phyloP scores from a whole-genome alignment of 2,329 filamentous ascomycete species.

The Boeremia exigua region DNA sequence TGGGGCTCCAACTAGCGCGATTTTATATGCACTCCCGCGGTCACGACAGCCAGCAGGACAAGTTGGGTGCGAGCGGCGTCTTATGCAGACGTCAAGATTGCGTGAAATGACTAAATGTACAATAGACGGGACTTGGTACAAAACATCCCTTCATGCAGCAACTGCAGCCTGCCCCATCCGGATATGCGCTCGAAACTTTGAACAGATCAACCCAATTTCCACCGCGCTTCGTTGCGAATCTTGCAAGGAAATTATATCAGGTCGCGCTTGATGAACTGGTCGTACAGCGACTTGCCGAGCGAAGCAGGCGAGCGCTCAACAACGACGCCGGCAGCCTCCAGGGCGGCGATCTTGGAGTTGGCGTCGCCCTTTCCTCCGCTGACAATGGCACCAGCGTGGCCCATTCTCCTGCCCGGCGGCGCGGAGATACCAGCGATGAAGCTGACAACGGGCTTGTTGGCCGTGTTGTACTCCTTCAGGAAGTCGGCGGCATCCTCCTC shows the following conservation, averaged over 20 bases:
- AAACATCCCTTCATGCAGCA: constrained; percentile 25
- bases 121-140: constrained; percentile 30
- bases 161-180: constrained; percentile 25
- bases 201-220: constrained; percentile 23
- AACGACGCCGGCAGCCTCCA: constrained; percentile 91
- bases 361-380: constrained; percentile 97
- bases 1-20: constrained; percentile 20
- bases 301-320: constrained; percentile 84
- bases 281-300: constrained; percentile 91
- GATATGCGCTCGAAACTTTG: constrained; percentile 30
- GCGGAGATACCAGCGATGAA: constrained; percentile 99
- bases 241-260: constrained; percentile 70
- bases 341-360: constrained; percentile 95
- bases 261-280: constrained; percentile 95
- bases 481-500: constrained; percentile 99
- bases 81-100: constrained; percentile 32
- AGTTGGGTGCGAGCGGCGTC: not conserved
- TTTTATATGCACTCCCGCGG: constrained; percentile 6
- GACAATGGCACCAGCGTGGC: constrained; percentile 97
- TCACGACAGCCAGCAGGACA: not conserved
- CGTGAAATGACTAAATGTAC: constrained; percentile 48
- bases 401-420: constrained; percentile 95
- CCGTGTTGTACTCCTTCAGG: constrained; percentile 87
- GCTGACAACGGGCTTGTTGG: constrained; percentile 94
- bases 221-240: not conserved